phyloP scores from a whole-genome alignment of 129 eudicot species.

The Rutidosis leptorrhynchoides region DNA sequence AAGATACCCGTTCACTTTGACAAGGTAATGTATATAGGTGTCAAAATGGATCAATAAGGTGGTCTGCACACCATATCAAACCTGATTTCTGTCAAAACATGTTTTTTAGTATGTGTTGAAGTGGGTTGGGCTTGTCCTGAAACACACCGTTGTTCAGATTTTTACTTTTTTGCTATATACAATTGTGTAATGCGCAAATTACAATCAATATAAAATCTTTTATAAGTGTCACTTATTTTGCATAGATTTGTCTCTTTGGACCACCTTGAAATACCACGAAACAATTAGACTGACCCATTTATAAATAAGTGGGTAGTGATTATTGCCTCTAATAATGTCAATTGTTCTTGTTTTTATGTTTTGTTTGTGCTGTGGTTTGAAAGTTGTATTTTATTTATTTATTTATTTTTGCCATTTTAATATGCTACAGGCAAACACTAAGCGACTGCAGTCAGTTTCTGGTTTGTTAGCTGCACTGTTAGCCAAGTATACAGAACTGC shows the following conservation, averaged over 20 bases:
- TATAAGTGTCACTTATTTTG: background rate
- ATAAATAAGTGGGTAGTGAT: background rate
- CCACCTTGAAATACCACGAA: background rate
- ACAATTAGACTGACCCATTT: background rate
- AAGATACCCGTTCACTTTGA: conserved; percentile 62
- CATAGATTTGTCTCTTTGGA: background rate
- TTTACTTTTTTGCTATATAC: background rate
- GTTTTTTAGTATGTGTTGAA: background rate
- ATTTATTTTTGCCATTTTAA: background rate
- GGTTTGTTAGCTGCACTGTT: conserved; percentile 67
- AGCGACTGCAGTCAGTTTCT: conserved; percentile 69
- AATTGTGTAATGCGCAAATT: background rate
- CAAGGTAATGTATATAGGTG: conserved; percentile 41
- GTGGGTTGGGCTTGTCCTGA: background rate
- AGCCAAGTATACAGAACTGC: conserved; percentile 64
- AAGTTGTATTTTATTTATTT: background rate
- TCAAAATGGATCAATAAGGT: background rate
- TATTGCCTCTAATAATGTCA: background rate
- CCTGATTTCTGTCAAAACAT: background rate
- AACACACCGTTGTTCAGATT: background rate
- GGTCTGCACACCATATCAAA: background rate
- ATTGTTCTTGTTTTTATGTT: background rate
- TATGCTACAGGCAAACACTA: conserved; percentile 59
- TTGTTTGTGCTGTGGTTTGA: conserved; percentile 6
- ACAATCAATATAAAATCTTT: too few relatives aligned